These are phyloP conservation scores for Coprinopsis strossmayeri DNA, from an alignment of 768 basidiomycete species.

Conservation along the genomic window DNA sequence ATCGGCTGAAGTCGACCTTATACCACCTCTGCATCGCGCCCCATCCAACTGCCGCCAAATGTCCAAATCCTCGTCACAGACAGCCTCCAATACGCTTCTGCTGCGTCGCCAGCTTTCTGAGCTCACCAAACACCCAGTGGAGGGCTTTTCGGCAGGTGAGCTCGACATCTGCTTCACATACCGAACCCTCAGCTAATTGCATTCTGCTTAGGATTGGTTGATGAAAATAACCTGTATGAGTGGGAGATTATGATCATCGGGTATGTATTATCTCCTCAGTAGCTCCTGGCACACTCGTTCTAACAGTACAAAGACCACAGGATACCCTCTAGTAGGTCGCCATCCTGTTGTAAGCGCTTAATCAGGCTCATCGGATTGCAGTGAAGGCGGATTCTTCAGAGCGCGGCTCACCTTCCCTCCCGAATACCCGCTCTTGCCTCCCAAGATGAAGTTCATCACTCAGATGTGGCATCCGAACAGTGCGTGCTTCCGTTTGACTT, in stretches of 20 bases:
- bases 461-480: slow-evolving; percentile 99
- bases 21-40: slow-evolving; percentile 10
- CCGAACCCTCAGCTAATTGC: slow-evolving; percentile 18
- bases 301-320: slow-evolving; percentile 52
- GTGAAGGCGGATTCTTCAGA: slow-evolving; percentile 96
- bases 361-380: slow-evolving; percentile 24
- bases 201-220: slow-evolving; percentile 66
- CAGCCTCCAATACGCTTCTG: slow-evolving; percentile 48
- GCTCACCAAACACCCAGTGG: slow-evolving; percentile 87
- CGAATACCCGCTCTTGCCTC: slow-evolving; percentile 86
- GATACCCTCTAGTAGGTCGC: slow-evolving; percentile 86
- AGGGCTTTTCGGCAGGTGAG: slow-evolving; percentile 93
- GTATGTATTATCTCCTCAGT: slow-evolving; percentile 33
- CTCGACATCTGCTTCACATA: slow-evolving; percentile 13
- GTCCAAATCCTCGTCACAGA: slow-evolving; percentile 18
- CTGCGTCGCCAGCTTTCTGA: slow-evolving; percentile 77
- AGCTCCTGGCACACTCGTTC: not conserved
- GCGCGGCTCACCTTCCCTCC: slow-evolving; percentile 83
- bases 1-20: too few species aligned
- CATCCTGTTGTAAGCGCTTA: not conserved
- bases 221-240: slow-evolving; percentile 91
- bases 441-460: slow-evolving; percentile 94
- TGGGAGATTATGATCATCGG: slow-evolving; percentile 97
- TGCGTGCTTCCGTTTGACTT: slow-evolving; percentile 29
- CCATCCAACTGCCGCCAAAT: slow-evolving; percentile 14